phyloP scores from a whole-genome alignment of 2,329 filamentous ascomycete species.

The Phoma sp. region DNA sequence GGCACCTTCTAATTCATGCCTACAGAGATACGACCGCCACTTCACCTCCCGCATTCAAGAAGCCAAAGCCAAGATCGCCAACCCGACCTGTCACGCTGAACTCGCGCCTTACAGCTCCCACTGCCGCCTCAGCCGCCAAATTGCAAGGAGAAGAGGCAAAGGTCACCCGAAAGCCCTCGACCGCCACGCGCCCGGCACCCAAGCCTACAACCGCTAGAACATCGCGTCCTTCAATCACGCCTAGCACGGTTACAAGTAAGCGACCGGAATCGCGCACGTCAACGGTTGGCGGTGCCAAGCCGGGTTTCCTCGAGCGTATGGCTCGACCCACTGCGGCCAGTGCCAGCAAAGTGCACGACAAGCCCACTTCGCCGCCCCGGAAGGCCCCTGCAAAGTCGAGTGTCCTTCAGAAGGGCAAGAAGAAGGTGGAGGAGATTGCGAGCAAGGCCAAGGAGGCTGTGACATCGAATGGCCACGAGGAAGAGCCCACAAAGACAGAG shows the following conservation, averaged over 20 bases:
- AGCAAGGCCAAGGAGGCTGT: constrained; percentile 44
- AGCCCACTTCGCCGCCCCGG: constrained; percentile 52
- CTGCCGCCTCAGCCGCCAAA: constrained; percentile 72
- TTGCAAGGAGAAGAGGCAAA: constrained; percentile 48
- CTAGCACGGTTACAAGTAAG: constrained; percentile 48
- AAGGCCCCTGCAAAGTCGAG: constrained; percentile 32
- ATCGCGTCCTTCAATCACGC: constrained; percentile 47
- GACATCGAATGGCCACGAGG: constrained; percentile 34
- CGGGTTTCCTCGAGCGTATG: constrained; percentile 79
- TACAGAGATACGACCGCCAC: constrained; percentile 23
- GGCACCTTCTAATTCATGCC: not conserved
- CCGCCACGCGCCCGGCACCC: constrained; percentile 39
- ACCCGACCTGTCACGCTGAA: constrained; percentile 72
- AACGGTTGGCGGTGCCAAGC: constrained; percentile 62
- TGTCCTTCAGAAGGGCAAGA: constrained; percentile 43
- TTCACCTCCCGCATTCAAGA: constrained; percentile 43
- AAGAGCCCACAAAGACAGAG: constrained; percentile 19
- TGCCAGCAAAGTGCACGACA: constrained; percentile 70
- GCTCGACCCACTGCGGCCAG: constrained; percentile 77
- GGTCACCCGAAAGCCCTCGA: constrained; percentile 44
- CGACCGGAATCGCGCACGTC: constrained; percentile 57
- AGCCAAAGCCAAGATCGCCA: constrained; percentile 61
- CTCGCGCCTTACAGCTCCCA: constrained; percentile 71
- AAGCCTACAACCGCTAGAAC: constrained; percentile 38
- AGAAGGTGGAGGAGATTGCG: constrained; percentile 44